Conservation (phyloP, 805 yeast species). For the Clavispora vitiphila region DNA sequence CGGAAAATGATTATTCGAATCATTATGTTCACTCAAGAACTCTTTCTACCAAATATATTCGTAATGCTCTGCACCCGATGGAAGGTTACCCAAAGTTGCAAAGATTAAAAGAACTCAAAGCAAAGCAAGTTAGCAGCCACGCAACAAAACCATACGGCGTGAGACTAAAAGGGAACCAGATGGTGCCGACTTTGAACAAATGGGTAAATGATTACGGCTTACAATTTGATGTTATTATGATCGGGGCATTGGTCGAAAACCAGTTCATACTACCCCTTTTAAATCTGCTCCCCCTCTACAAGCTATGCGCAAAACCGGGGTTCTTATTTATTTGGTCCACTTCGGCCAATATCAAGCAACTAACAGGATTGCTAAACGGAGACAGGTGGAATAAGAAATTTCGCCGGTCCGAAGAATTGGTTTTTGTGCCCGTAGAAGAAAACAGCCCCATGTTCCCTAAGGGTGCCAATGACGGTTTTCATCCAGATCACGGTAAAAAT, state of each 20-base stretch:
- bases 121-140: constrained; percentile 47
- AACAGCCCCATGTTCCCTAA: constrained; percentile 61
- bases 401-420: constrained; percentile 85
- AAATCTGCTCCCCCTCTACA: constrained; percentile 62
- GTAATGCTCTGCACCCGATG: constrained; percentile 61
- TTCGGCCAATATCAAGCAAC: constrained; percentile 61
- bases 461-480: constrained; percentile 33
- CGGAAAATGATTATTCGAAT: constrained; percentile 70
- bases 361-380: constrained; percentile 48
- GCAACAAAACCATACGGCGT: constrained; percentile 65
- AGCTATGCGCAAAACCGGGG: constrained; percentile 78
- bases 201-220: constrained; percentile 60
- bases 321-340: constrained; percentile 86
- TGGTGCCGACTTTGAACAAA: constrained; percentile 50
- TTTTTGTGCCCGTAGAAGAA: constrained; percentile 68
- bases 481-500: constrained; percentile 4
- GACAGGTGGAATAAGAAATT: constrained; percentile 57
- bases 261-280: constrained; percentile 62
- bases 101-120: constrained; percentile 60
- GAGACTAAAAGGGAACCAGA: constrained; percentile 46
- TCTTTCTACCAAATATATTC: constrained; percentile 58
- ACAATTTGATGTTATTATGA: constrained; percentile 86
- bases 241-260: constrained; percentile 77
- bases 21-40: constrained; percentile 59
- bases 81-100: constrained; percentile 86